Conservation (phyloP, 164 flowering plant species). For the Hamamelis virginiana region DNA sequence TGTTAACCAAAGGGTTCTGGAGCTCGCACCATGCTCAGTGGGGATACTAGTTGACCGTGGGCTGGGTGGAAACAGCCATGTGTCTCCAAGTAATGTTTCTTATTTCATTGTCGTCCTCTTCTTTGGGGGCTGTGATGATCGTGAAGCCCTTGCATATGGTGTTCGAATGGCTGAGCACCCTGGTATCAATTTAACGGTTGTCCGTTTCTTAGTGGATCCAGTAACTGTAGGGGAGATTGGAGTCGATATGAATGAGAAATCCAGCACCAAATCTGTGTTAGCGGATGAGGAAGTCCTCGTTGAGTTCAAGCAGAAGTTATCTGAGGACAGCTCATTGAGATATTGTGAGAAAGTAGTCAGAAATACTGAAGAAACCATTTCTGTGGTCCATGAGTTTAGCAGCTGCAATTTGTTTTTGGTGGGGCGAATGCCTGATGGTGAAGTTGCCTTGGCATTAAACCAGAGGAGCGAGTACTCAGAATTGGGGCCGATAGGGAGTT, state of each 20-base stretch:
- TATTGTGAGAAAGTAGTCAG: conserved; percentile 32
- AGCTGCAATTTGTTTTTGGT: conserved; percentile 50
- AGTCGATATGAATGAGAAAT: conserved; percentile 12
- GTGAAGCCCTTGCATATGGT: conserved; percentile 60
- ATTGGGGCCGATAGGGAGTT: conserved; percentile 63
- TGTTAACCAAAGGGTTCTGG: conserved; percentile 37
- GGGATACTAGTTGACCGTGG: conserved; percentile 51
- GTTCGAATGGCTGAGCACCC: conserved; percentile 71
- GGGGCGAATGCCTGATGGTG: conserved; percentile 46
- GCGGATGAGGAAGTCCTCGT: conserved; percentile 17
- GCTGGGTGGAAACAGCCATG: conserved; percentile 41
- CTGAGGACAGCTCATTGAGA: conserved; percentile 16
- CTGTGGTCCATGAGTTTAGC: conserved; percentile 14
- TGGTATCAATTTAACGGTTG: conserved; percentile 39
- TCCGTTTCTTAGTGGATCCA: conserved; percentile 25
- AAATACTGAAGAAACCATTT: conserved; percentile 25
- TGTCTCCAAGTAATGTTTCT: conserved; percentile 36
- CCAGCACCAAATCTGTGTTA: neutral
- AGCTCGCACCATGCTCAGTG: conserved; percentile 45
- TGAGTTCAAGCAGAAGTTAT: conserved; percentile 18
- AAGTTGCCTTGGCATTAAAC: conserved; percentile 17
- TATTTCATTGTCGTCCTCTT: conserved; percentile 23
- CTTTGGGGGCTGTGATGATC: conserved; percentile 53
- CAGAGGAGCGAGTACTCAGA: conserved; percentile 54
- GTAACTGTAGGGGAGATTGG: conserved; percentile 17